A percentile compares a stretch with the other conserved stretches of the same genome.
These are phyloP conservation scores for Argentina anserina DNA, from an alignment of 306 rosid species.

Conservation along the genomic window DNA sequence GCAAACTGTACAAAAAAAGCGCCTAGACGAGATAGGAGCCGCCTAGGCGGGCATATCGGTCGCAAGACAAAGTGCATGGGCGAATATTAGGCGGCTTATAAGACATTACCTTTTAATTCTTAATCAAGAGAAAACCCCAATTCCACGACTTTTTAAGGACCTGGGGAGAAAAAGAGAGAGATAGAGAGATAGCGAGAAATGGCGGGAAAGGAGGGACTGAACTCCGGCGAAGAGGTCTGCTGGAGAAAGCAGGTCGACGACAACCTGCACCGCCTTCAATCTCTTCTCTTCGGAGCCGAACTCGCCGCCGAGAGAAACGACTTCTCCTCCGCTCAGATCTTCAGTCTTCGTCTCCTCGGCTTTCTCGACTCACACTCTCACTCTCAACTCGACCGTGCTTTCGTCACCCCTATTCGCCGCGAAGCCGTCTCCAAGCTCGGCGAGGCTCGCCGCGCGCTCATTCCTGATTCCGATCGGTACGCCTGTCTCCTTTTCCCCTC, in stretches of 20 bases:
- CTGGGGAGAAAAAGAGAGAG: neutral
- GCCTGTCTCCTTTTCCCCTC: neutral
- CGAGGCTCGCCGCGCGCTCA: constrained; percentile 51
- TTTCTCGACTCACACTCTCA: constrained; percentile 62
- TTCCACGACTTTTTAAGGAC: neutral
- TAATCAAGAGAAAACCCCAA: neutral
- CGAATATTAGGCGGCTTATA: too few species aligned
- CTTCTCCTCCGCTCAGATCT: constrained; percentile 53
- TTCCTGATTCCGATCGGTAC: constrained; percentile 65
- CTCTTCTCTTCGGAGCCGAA: constrained; percentile 73
- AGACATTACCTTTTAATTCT: too few species aligned
- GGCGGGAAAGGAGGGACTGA: constrained; percentile 55
- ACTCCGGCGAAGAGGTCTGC: constrained; percentile 34
- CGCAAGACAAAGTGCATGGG: too few species aligned
- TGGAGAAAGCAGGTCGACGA: constrained; percentile 62
- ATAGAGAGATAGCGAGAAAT: constrained; percentile 20
- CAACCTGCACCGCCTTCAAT: constrained; percentile 66
- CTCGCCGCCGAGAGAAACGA: constrained; percentile 51
- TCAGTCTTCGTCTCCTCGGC: constrained; percentile 77
- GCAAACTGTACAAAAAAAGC: too few species aligned
- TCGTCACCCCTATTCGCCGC: constrained; percentile 61
- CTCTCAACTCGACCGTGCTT: constrained; percentile 54
- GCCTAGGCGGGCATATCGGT: too few species aligned
- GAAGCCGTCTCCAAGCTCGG: constrained; percentile 45
- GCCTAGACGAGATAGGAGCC: too few species aligned